These are phyloP conservation scores for Pichia cactophila DNA, from an alignment of 1,139 yeast genomes.

Conservation along the genomic window DNA sequence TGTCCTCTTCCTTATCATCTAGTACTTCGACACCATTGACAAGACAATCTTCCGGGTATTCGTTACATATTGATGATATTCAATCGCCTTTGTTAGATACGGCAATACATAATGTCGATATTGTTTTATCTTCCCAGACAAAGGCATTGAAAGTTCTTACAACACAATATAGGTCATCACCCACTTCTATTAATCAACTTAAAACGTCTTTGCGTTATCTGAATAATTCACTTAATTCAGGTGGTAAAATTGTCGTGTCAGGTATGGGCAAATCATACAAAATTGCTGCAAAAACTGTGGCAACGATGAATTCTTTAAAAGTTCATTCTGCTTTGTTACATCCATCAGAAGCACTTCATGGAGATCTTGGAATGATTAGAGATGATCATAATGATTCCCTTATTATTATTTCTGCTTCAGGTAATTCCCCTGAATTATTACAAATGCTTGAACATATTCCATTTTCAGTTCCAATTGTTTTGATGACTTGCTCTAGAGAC, in stretches of 20 bases:
- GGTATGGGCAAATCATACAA: slow-evolving; percentile 85
- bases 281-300: slow-evolving; percentile 70
- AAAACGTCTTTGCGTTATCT: slow-evolving; percentile 43
- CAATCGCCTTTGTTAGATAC: slow-evolving; percentile 17
- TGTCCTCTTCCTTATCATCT: slow-evolving; percentile 1
- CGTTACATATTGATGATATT: neutral
- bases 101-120: slow-evolving; percentile 22
- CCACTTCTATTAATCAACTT: slow-evolving; percentile 44
- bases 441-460: slow-evolving; percentile 55
- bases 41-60: slow-evolving; percentile 5
- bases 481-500: slow-evolving; percentile 53
- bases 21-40: slow-evolving; percentile 6
- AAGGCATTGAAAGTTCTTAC: slow-evolving; percentile 37
- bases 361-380: slow-evolving; percentile 70
- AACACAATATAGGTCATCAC: slow-evolving; percentile 33
- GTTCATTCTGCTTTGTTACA: slow-evolving; percentile 63
- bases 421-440: slow-evolving; percentile 73
- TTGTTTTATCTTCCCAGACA: slow-evolving; percentile 41
- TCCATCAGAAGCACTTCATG: slow-evolving; percentile 86
- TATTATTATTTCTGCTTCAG: slow-evolving; percentile 69
- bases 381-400: slow-evolving; percentile 51
- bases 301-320: slow-evolving; percentile 75
- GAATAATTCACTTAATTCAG: slow-evolving; percentile 39
- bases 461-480: slow-evolving; percentile 43
- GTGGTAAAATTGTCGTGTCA: slow-evolving; percentile 65